Conservation (phyloP, 768 basidiomycete genomes). For the Mycena indigotica region DNA sequence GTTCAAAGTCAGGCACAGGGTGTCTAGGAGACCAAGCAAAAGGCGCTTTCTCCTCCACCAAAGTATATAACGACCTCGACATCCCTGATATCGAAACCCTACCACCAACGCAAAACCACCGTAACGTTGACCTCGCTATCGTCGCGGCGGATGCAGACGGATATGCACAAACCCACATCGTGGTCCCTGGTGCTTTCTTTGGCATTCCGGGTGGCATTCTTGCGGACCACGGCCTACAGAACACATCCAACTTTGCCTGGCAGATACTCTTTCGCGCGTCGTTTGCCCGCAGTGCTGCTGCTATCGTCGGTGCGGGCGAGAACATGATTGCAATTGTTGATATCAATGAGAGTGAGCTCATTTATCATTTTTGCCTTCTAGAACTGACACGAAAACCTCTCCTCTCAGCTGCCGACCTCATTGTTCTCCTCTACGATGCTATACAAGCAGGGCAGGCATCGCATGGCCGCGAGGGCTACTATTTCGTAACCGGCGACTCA, state of each 20-base stretch:
- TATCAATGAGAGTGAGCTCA: constrained; percentile 12
- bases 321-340: constrained; percentile 10
- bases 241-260: constrained; percentile 17
- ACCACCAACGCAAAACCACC: constrained; percentile 48
- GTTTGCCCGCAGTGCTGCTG: constrained; percentile 7
- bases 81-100: constrained; percentile 45
- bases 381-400: too few relatives aligned
- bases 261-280: background rate
- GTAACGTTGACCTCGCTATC: constrained; percentile 50
- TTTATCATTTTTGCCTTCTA: too few relatives aligned
- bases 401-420: constrained; percentile 6
- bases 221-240: constrained; percentile 38
- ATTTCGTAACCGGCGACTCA: constrained; percentile 26
- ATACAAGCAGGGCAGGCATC: constrained; percentile 2
- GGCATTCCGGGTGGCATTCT: constrained; percentile 33
- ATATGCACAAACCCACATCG: constrained; percentile 11
- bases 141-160: constrained; percentile 44
- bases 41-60: constrained; percentile 41
- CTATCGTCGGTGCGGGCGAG: constrained; percentile 6
- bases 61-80: constrained; percentile 54
- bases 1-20: constrained; percentile 28
- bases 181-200: constrained; percentile 6
- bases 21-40: constrained; percentile 45
- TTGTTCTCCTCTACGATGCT: constrained; percentile 5
- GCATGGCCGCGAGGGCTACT: constrained; percentile 28